phyloP scores from a whole-genome alignment of 2,329 filamentous ascomycete genomes.

The Colletotrichum orbiculare region DNA sequence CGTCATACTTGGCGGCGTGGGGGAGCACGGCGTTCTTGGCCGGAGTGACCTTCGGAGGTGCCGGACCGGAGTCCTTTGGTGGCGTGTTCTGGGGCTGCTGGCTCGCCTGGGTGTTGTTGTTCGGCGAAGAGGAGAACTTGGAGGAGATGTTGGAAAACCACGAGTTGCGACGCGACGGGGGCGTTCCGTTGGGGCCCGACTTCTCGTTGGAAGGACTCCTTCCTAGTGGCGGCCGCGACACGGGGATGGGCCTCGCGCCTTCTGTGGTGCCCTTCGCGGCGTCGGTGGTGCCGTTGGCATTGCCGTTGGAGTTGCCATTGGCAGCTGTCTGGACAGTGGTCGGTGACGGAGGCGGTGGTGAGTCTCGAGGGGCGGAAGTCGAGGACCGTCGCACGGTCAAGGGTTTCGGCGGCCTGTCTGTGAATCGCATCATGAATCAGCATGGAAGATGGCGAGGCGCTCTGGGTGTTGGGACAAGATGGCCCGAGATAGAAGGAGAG shows the following conservation, averaged over 20 bases:
- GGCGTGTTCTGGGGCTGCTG: conserved; percentile 47
- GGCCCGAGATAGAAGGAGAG: not conserved
- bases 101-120: conserved; percentile 47
- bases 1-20: conserved; percentile 65
- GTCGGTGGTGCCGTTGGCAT: conserved; percentile 22
- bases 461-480: conserved; percentile 1
- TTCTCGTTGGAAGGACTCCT: conserved; percentile 48
- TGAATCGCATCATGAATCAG: conserved; percentile 33
- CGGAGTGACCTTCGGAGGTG: conserved; percentile 58
- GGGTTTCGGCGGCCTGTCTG: conserved; percentile 33
- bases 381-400: conserved; percentile 24
- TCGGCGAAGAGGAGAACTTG: conserved; percentile 79
- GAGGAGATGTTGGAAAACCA: conserved; percentile 96
- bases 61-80: conserved; percentile 45
- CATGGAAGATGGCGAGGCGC: not conserved
- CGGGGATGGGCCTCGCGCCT: conserved; percentile 43
- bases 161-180: conserved; percentile 73
- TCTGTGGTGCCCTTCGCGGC: conserved; percentile 23
- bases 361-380: conserved; percentile 24
- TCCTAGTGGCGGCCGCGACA: conserved; percentile 44
- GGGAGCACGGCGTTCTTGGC: conserved; percentile 69
- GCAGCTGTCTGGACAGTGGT: conserved; percentile 17
- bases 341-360: conserved; percentile 20
- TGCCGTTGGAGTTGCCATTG: conserved; percentile 28
- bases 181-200: conserved; percentile 43